Base-by-base conservation (phyloP, 1,284 basidiomycete species). In the Takashimella tepidaria region DNA sequence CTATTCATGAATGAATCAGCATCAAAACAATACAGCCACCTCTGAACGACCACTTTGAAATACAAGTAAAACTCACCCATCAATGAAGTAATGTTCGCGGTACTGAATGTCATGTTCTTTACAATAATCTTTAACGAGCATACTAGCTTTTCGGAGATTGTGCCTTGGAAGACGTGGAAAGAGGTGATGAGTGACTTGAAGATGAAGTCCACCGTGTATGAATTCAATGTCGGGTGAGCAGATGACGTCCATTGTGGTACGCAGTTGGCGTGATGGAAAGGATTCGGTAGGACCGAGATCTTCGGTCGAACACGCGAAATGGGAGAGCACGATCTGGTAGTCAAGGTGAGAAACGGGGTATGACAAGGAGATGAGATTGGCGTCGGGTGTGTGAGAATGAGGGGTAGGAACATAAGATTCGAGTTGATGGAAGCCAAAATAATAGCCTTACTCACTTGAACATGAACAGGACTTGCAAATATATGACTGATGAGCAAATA, bases 181-280 rank as follows among this genome's bases (percentile, higher is more conserved):
- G 55, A 98, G 81, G 75, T 98, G 96, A 69, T 98, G 95, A 4
- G 95, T 92, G 41, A 98, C 92, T 75, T 98, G 95, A 46, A 98
- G 84, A 67, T 98, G 92, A 22, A 83, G 69, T 85, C 83, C 95
- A 24, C 95, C 95, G 70, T 98, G 95, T 25, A 98, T 76, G 68
- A 92, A 97, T 59, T 84, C 89, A 61, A 97, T 81, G 45, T 83
- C 83, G 3, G 85, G 80, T 1, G 86, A 84, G 75, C 93, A 98
- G 56, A 88, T 83, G 40, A 98, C 92, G 74, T 98, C 96, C 60
- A 91, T 89, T 0, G 96, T 98, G 6, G 96, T 98, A 48, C 95
- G 87, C 56, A 98, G 79, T 74, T 98, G 95, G 26, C 96, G 86
- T 62, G 89, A 86, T 1, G 88, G 82, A 79, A 98, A 98, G 2